phyloP scores from a whole-genome alignment of 306 rosid species.

The Arachis hypogaea region DNA sequence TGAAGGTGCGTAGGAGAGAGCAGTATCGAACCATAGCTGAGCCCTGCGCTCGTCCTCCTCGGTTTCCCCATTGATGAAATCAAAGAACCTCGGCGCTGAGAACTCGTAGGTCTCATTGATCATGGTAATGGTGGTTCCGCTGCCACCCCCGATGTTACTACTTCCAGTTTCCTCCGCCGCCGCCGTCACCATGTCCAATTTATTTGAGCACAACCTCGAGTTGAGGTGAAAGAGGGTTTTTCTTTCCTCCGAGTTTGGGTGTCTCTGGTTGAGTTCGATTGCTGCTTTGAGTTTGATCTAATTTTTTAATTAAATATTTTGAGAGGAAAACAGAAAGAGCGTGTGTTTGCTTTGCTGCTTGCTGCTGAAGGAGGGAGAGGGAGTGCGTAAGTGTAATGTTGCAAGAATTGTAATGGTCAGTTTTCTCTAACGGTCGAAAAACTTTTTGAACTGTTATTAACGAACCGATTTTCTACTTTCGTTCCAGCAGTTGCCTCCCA shows the following conservation, averaged over 20 bases:
- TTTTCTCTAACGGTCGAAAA: slow-evolving; percentile 47
- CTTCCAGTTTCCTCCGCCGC: slow-evolving; percentile 49
- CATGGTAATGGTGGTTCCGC: slow-evolving; percentile 35
- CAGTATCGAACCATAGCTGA: slow-evolving; percentile 91
- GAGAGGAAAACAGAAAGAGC: slow-evolving; percentile 1
- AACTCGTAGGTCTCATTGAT: slow-evolving; percentile 81
- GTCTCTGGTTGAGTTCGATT: not conserved
- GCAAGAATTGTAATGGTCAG: slow-evolving; percentile 41
- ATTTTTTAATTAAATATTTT: not conserved
- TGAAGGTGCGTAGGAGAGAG: slow-evolving; percentile 82
- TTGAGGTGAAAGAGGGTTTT: not conserved
- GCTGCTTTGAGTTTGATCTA: not conserved
- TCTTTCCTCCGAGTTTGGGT: slow-evolving; percentile 6
- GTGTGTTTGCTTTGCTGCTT: not conserved
- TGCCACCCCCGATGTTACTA: not conserved
- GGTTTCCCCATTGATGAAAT: slow-evolving; percentile 62
- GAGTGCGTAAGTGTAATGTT: slow-evolving; percentile 27
- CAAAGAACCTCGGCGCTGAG: slow-evolving; percentile 88
- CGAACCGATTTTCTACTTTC: too few relatives aligned
- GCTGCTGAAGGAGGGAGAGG: not conserved
- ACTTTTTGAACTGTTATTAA: too few relatives aligned
- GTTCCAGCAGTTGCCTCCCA: too few relatives aligned
- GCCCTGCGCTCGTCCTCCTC: slow-evolving; percentile 58
- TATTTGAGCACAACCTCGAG: too few relatives aligned
- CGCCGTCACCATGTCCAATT: not conserved